Evolutionary conservation across 371 early-diverging fungal genomes (phyloP), one percentile per base, ranked within the genome.

Genomic region (Actinomortierella ambigua): DNA sequence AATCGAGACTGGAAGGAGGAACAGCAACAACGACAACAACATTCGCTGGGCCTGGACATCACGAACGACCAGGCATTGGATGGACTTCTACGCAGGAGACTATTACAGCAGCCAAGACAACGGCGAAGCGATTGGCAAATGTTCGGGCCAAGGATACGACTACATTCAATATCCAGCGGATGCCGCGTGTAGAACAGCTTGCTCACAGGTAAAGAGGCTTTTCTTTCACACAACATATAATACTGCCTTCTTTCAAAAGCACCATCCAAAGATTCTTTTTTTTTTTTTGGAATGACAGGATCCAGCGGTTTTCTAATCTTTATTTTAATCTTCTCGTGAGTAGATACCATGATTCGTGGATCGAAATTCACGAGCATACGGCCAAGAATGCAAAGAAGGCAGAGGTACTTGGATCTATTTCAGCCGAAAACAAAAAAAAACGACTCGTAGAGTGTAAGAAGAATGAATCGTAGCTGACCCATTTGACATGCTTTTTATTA

Each of bases 291-390:
- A n/a, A n/a, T n/a, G n/a, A n/a, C n/a, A n/a, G n/a, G n/a, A n/a
- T n/a, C n/a, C n/a, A n/a, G n/a, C n/a, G 24, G n/a, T 15, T 26
- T 47, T 26, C 22, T 42, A 9, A 11, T 50, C 55, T 18, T 46
- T 22, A 6, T 34, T 34, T 34, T 26, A 14, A n/a, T n/a, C n/a
- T n/a, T n/a, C n/a, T n/a, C n/a, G n/a, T n/a, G n/a, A 28, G 40
- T 57, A 69, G 70, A 65, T 69, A 70, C 59, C 71, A 70, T 55
- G 71, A 70, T 28, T 70, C 65, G 15, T 70, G 71, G 71, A 61
- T 22, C 48, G 62, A 70, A 20, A 70, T 70, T 49, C 71, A 70
- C 50, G 42, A 59, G 22, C 71, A 70, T 39, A 65, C 71, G 1
- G 17, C 62, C 6, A 57, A 58, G 5, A 70, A 70, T 42, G 57